Conservation (phyloP, 345 rosid species). For the Erucastrum elatum region DNA sequence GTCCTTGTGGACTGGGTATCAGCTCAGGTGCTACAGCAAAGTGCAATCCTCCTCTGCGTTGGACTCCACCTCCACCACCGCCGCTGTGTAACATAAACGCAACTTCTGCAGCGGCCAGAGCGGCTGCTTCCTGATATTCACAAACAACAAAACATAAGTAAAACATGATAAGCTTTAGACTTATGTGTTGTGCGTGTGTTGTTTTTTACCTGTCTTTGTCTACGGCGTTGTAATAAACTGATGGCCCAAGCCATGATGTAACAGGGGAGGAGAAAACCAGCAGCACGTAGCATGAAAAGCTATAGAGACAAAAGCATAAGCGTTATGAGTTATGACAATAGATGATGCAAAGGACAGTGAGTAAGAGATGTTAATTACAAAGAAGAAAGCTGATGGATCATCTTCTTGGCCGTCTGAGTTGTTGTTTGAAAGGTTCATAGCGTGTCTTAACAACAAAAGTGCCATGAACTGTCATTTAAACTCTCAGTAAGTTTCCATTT, state of each 20-base stretch:
- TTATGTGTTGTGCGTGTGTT: background rate
- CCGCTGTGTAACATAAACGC: conserved; percentile 79
- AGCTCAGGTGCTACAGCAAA: conserved; percentile 70
- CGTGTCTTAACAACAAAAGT: conserved; percentile 83
- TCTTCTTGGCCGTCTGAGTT: conserved; percentile 58
- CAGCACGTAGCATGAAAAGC: conserved; percentile 96
- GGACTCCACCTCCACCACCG: conserved; percentile 53
- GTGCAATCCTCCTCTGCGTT: conserved; percentile 61
- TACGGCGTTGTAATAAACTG: conserved; percentile 85
- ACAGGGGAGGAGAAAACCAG: conserved; percentile 93
- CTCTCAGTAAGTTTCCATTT: conserved; percentile 3
- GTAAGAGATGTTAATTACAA: conserved; percentile 49
- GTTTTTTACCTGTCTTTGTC: conserved; percentile 79
- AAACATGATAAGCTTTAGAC: background rate
- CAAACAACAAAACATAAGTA: background rate
- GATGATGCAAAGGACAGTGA: background rate
- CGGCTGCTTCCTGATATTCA: conserved; percentile 80
- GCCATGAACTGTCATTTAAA: conserved; percentile 76
- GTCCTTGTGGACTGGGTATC: conserved; percentile 30
- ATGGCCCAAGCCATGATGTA: conserved; percentile 99
- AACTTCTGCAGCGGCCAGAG: conserved; percentile 81
- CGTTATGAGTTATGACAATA: background rate
- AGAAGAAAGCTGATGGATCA: conserved; percentile 82
- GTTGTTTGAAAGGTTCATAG: conserved; percentile 61
- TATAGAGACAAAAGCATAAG: conserved; percentile 26